Conservation (phyloP, 2,329 filamentous ascomycete species). For the Talaromyces albobiverticillius region DNA sequence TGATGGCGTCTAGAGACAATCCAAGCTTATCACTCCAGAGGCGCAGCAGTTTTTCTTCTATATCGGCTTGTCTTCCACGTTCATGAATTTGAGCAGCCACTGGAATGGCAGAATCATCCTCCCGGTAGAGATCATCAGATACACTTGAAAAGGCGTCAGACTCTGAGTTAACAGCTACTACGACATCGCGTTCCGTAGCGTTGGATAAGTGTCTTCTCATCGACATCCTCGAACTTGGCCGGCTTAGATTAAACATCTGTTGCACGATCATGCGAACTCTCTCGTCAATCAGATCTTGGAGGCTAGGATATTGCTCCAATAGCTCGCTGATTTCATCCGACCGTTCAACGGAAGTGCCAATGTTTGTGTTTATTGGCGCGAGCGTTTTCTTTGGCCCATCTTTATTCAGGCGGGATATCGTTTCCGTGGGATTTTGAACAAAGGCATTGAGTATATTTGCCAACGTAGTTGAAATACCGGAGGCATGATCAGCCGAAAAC, state of each 20-base stretch:
- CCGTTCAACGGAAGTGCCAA: not conserved
- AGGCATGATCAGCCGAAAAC: conserved; percentile 34
- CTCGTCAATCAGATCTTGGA: conserved; percentile 32
- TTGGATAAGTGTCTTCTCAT: conserved; percentile 11
- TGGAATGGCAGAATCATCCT: conserved; percentile 18
- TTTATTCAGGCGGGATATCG: conserved; percentile 21
- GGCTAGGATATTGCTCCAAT: conserved; percentile 20
- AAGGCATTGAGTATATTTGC: conserved; percentile 32
- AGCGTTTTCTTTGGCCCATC: not conserved
- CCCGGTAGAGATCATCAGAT: conserved; percentile 13
- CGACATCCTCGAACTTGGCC: conserved; percentile 3
- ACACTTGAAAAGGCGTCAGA: conserved; percentile 12
- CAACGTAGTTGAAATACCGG: conserved; percentile 28
- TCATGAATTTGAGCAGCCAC: conserved; percentile 30
- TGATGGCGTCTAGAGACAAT: conserved; percentile 30
- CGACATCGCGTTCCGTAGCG: not conserved
- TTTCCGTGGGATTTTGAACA: conserved; percentile 25
- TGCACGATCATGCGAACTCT: conserved; percentile 33
- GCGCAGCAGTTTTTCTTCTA: conserved; percentile 35
- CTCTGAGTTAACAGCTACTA: conserved; percentile 1
- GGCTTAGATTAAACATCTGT: conserved; percentile 30
- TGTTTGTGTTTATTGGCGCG: not conserved
- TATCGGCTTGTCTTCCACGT: conserved; percentile 24
- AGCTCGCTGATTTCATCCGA: not conserved
- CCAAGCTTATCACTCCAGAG: conserved; percentile 38